These are phyloP conservation scores for Erodium texanum DNA, from an alignment of 441 rosid species.

Conservation along the genomic window DNA sequence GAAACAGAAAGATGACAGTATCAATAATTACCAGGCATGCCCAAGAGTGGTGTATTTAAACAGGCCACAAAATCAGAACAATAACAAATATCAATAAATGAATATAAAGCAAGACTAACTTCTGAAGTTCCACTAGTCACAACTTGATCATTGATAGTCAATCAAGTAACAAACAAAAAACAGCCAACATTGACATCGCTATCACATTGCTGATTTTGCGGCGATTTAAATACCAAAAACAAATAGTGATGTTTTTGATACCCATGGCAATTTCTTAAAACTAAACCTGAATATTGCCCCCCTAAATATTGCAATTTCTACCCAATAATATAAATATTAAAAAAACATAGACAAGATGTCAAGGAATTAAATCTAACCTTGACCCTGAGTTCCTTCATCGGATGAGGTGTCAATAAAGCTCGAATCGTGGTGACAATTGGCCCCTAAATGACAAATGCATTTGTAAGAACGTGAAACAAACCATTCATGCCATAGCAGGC, in stretches of 20 bases:
- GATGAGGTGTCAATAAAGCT: slow-evolving; percentile 90
- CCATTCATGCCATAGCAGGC: slow-evolving; percentile 9
- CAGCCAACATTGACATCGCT: background rate
- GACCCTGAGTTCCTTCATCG: slow-evolving; percentile 94
- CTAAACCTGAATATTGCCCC: background rate
- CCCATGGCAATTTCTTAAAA: background rate
- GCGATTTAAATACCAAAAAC: background rate
- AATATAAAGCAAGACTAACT: background rate
- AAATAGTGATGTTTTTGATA: background rate
- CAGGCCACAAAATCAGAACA: background rate
- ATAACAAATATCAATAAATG: background rate
- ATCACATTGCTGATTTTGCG: background rate
- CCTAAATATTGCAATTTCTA: background rate
- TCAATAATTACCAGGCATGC: background rate
- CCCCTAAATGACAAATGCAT: slow-evolving; percentile 42
- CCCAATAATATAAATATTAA: background rate
- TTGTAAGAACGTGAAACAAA: slow-evolving; percentile 11
- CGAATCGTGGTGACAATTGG: slow-evolving; percentile 80
- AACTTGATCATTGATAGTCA: background rate
- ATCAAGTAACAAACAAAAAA: background rate
- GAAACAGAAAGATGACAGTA: background rate
- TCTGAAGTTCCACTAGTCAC: background rate
- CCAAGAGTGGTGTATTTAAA: background rate
- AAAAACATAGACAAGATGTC: background rate
- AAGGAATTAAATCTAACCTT: slow-evolving; percentile 43